Percentiles rank a stretch among this genome's conserved stretches.
Conservation (phyloP, 2,329 filamentous ascomycete species). For the Pezicula neosporulosa region DNA sequence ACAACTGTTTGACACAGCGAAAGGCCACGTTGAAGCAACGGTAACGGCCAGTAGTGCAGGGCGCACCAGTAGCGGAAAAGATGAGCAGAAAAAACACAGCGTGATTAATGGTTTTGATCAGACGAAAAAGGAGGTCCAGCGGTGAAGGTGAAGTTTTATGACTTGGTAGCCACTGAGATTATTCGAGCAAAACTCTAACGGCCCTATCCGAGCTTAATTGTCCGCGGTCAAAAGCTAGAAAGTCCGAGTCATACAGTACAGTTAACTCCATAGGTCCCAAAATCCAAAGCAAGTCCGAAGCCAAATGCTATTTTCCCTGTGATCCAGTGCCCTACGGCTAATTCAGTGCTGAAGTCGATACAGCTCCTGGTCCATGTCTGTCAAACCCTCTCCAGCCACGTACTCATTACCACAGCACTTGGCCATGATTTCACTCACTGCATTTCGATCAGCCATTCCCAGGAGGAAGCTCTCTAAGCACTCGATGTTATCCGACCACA, state of each 20-base stretch:
- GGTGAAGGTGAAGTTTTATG: no score
- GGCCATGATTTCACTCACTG: conserved; percentile 30
- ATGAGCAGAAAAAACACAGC: no score
- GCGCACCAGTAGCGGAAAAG: no score
- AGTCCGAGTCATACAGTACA: background rate
- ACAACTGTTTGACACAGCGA: no score
- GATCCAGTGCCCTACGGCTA: background rate
- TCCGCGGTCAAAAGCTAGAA: no score
- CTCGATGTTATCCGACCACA: conserved; percentile 30
- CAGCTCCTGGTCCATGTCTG: conserved; percentile 26
- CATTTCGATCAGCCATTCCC: conserved; percentile 29
- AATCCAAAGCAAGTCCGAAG: background rate
- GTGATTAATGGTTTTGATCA: no score
- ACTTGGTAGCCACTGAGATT: no score
- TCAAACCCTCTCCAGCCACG: conserved; percentile 42
- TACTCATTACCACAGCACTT: conserved; percentile 43
- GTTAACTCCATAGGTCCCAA: background rate
- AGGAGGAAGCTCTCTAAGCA: conserved; percentile 24
- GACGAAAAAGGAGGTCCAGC: no score
- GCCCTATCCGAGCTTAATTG: no score
- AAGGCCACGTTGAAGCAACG: no score
- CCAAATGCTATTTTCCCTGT: background rate
- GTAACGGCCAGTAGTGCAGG: no score
- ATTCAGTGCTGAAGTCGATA: background rate
- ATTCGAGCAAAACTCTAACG: no score